Evolutionary conservation across 2,329 filamentous ascomycete species (phyloP), one percentile per base, ranked within the genome.

Genomic region (Alternaria arborescens): DNA sequence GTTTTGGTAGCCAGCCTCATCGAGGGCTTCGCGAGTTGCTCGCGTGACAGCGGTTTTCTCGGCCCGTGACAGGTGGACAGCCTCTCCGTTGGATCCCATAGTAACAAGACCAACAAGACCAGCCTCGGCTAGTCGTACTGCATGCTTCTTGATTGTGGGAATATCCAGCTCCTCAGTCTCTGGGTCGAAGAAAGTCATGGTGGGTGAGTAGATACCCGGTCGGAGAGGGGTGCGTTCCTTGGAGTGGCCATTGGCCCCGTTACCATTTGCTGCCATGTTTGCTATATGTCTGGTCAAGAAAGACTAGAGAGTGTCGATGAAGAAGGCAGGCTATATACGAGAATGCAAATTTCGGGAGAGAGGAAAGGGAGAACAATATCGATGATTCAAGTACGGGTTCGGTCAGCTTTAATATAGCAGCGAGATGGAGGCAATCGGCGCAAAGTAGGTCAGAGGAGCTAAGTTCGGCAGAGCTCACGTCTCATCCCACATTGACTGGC

Each of bases 81-180:
- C 92, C 82, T 97, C 93, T 62, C 93, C 93, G 80, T 96, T 97
- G 69, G 92, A 96, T 64, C 93, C 93, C 90, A 95, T 93, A 68
- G 90, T 90, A 43, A 95, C 91, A 26, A 97, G 85, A 36, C 93
- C 93, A 48, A 89, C 91, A 11, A 97, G 87, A 8, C 93, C 93
- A 59, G 88, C 91, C 75, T 88, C 84, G 40, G 89, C 90, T 48
- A 97, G 87, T 48, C 92, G 89, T 68, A 91, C 87, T 24, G 91
- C 91, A 76, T 97, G 93, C 75, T 87, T 90, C 80, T 92, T 91
- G 81, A 95, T 91, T 61, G 87, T 86, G 36, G 90, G 84, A 65
- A 94, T 88, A 75, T 97, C 93, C 71, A 97, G 85, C 50, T 95
- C 91, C 80, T 97, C 93, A 46, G 91, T 95, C 66, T 89, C 86